These are phyloP conservation scores for Dimargaris verticillata DNA, from an alignment of 192 early-diverging fungal genomes.

Conservation along the genomic window DNA sequence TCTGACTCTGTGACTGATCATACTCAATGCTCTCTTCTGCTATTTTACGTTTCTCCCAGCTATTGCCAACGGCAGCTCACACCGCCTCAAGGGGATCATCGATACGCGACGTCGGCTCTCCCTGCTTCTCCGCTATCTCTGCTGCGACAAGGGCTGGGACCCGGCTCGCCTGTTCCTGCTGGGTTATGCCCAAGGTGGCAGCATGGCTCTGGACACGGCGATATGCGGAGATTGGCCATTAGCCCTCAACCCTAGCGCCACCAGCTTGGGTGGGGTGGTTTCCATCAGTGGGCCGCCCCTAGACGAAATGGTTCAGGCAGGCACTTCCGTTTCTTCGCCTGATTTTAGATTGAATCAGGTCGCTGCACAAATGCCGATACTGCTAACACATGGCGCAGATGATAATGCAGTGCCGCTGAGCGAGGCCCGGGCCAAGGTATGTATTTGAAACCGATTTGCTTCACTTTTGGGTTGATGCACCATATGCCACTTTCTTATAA, in stretches of 20 bases:
- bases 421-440: background rate
- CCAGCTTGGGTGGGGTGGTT: slow-evolving; percentile 36
- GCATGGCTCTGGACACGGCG: slow-evolving; percentile 43
- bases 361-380: background rate
- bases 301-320: slow-evolving; percentile 14
- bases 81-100: slow-evolving; percentile 26
- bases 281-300: slow-evolving; percentile 40
- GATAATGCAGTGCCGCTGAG: background rate
- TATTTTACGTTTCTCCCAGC: slow-evolving; percentile 8
- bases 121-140: slow-evolving; percentile 25
- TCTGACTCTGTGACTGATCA: no score
- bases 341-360: background rate
- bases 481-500: no score
- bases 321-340: background rate
- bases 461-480: no score
- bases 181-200: slow-evolving; percentile 61
- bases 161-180: slow-evolving; percentile 37
- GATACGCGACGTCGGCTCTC: slow-evolving; percentile 26
- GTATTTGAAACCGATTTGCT: background rate
- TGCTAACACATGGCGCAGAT: background rate
- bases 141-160: slow-evolving; percentile 25
- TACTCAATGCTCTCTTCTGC: no score
- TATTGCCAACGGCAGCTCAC: slow-evolving; percentile 18
- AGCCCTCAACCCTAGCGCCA: background rate
- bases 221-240: slow-evolving; percentile 24